Percentiles rank a stretch among this genome's conserved stretches.
Conservation (phyloP, 2,329 filamentous ascomycete genomes). For the Phoma sp. region DNA sequence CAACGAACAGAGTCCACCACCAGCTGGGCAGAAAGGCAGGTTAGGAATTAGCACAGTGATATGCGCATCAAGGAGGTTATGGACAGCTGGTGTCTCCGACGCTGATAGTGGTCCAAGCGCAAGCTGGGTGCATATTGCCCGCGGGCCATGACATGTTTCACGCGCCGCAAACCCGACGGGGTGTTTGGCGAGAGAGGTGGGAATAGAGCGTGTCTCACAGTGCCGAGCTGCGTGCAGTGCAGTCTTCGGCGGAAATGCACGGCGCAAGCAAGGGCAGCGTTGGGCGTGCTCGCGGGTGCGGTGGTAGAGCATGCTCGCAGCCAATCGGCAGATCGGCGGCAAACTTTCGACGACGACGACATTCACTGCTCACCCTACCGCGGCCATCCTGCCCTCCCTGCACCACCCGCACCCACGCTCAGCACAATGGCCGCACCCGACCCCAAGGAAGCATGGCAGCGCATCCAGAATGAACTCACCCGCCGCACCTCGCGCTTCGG, state of each 20-base stretch:
- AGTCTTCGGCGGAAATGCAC: not conserved
- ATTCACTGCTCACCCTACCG: not conserved
- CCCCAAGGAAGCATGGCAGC: constrained; percentile 71
- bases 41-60: constrained; percentile 19
- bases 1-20: constrained; percentile 26
- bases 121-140: constrained; percentile 14
- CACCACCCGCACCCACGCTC: constrained; percentile 25
- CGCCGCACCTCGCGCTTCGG: constrained; percentile 56
- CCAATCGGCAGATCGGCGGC: constrained; percentile 33
- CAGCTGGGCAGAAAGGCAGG: constrained; percentile 26
- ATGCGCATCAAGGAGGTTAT: constrained; percentile 33
- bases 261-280: constrained; percentile 4
- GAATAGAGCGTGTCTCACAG: not conserved
- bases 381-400: not conserved
- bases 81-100: constrained; percentile 43
- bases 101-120: constrained; percentile 44
- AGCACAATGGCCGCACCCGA: constrained; percentile 53
- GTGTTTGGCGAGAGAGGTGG: not conserved
- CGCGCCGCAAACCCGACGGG: not conserved
- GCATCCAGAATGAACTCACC: constrained; percentile 68
- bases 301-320: not conserved
- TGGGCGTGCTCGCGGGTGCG: not conserved
- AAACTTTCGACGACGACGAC: constrained; percentile 27
- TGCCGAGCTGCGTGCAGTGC: not conserved
- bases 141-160: constrained; percentile 6